These are phyloP conservation scores for Cupressus sempervirens DNA, from an alignment of 75 land plant genomes.

Conservation along the genomic window DNA sequence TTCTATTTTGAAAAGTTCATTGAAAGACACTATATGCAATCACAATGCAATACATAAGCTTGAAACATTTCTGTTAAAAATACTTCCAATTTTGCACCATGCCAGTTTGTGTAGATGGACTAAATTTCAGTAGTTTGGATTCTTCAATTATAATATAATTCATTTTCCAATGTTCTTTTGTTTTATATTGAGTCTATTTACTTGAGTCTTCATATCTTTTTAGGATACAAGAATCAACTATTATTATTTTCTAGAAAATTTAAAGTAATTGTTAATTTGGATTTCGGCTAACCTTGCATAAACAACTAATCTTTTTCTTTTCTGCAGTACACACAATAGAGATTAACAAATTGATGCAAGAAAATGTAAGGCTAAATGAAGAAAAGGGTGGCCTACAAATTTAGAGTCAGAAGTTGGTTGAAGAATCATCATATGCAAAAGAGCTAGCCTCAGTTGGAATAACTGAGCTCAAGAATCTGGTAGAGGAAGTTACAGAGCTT, in stretches of 20 bases:
- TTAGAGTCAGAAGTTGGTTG: slow-evolving; percentile 73
- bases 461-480: slow-evolving; percentile 86
- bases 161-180: neutral
- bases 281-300: neutral
- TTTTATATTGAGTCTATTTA: neutral
- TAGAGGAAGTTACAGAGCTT: slow-evolving; percentile 83
- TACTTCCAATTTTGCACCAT: neutral
- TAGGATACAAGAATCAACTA: neutral
- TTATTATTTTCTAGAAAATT: neutral
- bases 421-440: slow-evolving; percentile 94
- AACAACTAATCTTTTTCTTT: neutral
- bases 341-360: slow-evolving; percentile 54
- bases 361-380: slow-evolving; percentile 52
- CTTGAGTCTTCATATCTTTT: neutral
- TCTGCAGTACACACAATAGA: slow-evolving; percentile 48
- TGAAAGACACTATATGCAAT: neutral
- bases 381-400: slow-evolving; percentile 61
- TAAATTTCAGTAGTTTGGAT: neutral
- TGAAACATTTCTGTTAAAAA: neutral
- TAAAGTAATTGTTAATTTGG: neutral
- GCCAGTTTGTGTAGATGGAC: neutral
- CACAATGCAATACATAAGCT: neutral
- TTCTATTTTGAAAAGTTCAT: neutral
- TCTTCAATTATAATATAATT: neutral
- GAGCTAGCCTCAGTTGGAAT: slow-evolving; percentile 97